Base-by-base conservation (phyloP, 371 early-diverging fungal species). In the Mortierella sp. region DNA sequence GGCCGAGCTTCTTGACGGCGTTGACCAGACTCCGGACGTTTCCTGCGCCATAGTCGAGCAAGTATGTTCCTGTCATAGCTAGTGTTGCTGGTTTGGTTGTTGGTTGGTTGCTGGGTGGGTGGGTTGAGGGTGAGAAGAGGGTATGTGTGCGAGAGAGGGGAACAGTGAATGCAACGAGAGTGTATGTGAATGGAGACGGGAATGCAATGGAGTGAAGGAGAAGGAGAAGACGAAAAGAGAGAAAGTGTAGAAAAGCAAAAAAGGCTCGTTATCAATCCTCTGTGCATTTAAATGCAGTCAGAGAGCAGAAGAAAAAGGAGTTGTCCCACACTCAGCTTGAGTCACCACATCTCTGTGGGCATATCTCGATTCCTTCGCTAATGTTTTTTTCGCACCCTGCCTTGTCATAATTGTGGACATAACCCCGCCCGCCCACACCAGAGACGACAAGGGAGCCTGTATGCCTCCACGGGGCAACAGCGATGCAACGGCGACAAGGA, bases 11-110 rank as follows among this genome's bases (percentile, higher is more conserved):
- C 76, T 94, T 90, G 64, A 99, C 96, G 3, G 98, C 99, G 83
- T 99, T 99, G 73, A 98, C 92, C 78, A 99, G 91, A 74, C 97
- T 97, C 73, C 98, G 96, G 67, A 98, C 98, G 88, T 99, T 99
- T 69, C 99, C 99, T 19, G 99, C 99, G 34, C 99, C 99, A 90
- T 99, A 99, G 91, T 99, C 99, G 71, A 99, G 93, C 75, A 97
- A 92, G 87, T 95, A 96, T 79, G 92, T 88, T 64, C 90, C 91
- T 31, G 90, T 71, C 93, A 93, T 93, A 64, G n/a, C 14, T 6
- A n/a, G n/a, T n/a, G 2, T 28, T 24, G 19, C 19, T 51, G 37
- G 26, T 19, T 75, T 24, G 26, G 51, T 40, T 10, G 74, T 71
- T 31, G 14, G 31, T 57, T 57, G 11, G 57, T 44, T 46, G 10